These are phyloP conservation scores for Linum tenue DNA, from an alignment of 345 rosid genomes.

Conservation along the genomic window DNA sequence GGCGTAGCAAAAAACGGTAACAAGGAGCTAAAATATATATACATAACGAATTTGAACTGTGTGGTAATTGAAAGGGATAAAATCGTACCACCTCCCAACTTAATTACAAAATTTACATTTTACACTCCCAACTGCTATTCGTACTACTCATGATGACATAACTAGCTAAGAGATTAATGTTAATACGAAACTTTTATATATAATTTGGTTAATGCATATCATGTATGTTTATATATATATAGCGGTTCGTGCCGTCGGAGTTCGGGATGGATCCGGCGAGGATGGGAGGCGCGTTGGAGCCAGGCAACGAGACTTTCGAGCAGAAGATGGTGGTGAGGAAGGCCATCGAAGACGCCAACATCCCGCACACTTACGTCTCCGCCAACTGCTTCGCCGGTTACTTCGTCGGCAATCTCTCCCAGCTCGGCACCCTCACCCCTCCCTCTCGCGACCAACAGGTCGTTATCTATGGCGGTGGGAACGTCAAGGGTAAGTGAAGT, in stretches of 20 bases:
- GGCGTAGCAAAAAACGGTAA: too few relatives aligned
- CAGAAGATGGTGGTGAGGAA: slow-evolving; percentile 67
- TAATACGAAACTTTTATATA: too few relatives aligned
- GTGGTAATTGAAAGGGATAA: too few relatives aligned
- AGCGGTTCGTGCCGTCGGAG: slow-evolving; percentile 86
- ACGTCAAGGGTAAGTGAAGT: slow-evolving; percentile 45
- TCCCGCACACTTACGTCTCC: slow-evolving; percentile 62
- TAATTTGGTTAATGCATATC: too few relatives aligned
- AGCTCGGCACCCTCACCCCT: slow-evolving; percentile 51
- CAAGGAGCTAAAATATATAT: too few relatives aligned
- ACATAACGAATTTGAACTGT: too few relatives aligned
- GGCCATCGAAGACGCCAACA: slow-evolving; percentile 65
- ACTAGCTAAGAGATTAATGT: too few relatives aligned
- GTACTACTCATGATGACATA: too few relatives aligned
- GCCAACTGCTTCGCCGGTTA: slow-evolving; percentile 80
- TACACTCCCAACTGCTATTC: too few relatives aligned
- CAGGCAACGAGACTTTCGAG: slow-evolving; percentile 71
- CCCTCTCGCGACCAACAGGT: slow-evolving; percentile 34
- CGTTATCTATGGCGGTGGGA: slow-evolving; percentile 58
- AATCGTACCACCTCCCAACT: too few relatives aligned
- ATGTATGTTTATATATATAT: neutral
- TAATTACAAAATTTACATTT: too few relatives aligned
- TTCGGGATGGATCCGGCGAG: slow-evolving; percentile 79
- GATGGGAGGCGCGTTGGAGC: slow-evolving; percentile 68
- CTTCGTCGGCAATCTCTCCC: slow-evolving; percentile 62